phyloP scores from a whole-genome alignment of 805 yeast species.

The Saturnispora quitensis region DNA sequence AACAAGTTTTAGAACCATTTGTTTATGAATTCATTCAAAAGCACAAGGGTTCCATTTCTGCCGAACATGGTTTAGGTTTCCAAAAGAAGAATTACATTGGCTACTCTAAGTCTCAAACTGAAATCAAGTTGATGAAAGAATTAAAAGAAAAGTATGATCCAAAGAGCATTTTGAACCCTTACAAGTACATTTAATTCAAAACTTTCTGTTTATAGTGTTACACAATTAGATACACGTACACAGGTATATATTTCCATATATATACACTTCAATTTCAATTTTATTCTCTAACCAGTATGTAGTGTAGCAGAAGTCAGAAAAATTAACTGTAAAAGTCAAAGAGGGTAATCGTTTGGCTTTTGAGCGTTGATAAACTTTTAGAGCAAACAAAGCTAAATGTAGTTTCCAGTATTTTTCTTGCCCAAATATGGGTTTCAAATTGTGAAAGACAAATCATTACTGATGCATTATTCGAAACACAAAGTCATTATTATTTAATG shows the following conservation, averaged over 20 bases:
- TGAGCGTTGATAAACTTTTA: no score
- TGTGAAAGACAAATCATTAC: no score
- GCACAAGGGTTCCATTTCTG: constrained; percentile 81
- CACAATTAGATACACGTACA: background rate
- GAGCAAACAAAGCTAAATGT: no score
- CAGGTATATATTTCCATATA: no score
- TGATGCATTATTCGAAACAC: no score
- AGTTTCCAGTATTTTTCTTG: no score
- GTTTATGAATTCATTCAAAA: constrained; percentile 81
- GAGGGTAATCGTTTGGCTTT: no score
- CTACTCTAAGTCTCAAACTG: constrained; percentile 68
- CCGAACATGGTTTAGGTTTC: constrained; percentile 97
- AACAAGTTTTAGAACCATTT: constrained; percentile 80
- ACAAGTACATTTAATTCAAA: constrained; percentile 59
- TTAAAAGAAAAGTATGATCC: constrained; percentile 84
- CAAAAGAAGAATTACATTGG: constrained; percentile 87
- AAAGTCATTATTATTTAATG: no score
- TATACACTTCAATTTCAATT: background rate
- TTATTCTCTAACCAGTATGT: background rate
- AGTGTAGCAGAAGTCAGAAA: no score
- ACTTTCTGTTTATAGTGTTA: background rate
- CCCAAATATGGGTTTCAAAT: no score
- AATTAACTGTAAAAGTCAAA: no score
- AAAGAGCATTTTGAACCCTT: constrained; percentile 86
- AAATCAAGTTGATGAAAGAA: constrained; percentile 66